Evolutionary conservation across 768 basidiomycete genomes (phyloP).

Genomic region (Termitomyces sp.): DNA sequence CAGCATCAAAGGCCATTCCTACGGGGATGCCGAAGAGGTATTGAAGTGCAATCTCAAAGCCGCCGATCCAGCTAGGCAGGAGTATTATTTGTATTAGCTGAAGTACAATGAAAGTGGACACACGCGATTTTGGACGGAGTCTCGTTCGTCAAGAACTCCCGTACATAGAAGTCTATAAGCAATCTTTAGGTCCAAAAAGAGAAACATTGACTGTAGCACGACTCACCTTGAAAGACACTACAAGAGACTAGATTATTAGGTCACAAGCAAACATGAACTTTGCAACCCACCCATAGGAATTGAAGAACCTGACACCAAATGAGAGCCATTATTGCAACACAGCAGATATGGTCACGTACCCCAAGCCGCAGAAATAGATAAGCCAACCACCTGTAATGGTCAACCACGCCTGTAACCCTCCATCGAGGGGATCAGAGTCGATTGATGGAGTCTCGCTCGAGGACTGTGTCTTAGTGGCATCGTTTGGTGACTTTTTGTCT

Average conservation of each 20-base stretch:
- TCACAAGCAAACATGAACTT: neutral
- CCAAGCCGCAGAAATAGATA: slow-evolving; percentile 14
- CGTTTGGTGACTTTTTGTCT: neutral
- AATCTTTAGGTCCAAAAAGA: neutral
- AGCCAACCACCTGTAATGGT: slow-evolving; percentile 14
- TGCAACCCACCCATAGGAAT: slow-evolving; percentile 11
- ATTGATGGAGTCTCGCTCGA: neutral
- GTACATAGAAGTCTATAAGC: slow-evolving; percentile 12
- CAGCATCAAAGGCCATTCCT: slow-evolving; percentile 24
- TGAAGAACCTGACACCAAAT: slow-evolving; percentile 9
- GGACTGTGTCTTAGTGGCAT: neutral
- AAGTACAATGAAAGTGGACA: neutral
- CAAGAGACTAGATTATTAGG: neutral
- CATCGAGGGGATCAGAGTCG: slow-evolving; percentile 3
- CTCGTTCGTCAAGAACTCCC: slow-evolving; percentile 13
- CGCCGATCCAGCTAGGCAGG: slow-evolving; percentile 24
- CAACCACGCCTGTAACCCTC: slow-evolving; percentile 11
- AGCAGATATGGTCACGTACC: neutral
- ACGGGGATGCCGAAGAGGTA: slow-evolving; percentile 20
- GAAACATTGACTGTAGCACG: neutral
- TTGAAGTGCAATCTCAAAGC: slow-evolving; percentile 30
- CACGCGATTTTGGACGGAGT: slow-evolving; percentile 15
- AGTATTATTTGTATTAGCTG: neutral
- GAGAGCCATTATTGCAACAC: neutral
- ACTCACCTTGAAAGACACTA: slow-evolving; percentile 14